Base-by-base conservation (phyloP, 2,329 filamentous ascomycete species). In the Ophiostoma pallidulum region DNA sequence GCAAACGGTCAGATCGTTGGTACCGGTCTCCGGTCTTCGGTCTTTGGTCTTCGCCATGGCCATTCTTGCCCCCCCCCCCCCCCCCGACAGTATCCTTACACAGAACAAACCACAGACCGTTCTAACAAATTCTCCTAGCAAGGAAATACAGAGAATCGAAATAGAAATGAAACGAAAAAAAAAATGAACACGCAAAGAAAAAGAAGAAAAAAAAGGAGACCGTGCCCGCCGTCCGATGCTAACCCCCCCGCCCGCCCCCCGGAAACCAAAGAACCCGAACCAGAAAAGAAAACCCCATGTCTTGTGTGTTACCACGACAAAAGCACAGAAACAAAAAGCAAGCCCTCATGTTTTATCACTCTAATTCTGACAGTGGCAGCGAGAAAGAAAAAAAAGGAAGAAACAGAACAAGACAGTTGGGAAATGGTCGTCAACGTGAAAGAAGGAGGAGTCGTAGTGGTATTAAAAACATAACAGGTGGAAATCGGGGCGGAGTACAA, bases 251-350 rank as follows among this genome's bases (percentile, higher is more conserved):
- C n/a, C n/a, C n/a, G n/a, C n/a, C n/a, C n/a, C n/a, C n/a, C n/a
- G n/a, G n/a, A n/a, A 18, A 19, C 18, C 45, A 28, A n/a, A 48
- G 24, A 29, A 26, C 26, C 40, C 42, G 40, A 41, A 41, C 39
- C 42, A 18, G n/a, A 24, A 26, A 24, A 47, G 24, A 36, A 37
- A 40, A 33, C 18, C 26, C 46, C 39, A 33, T 42, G 49, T 32
- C 49, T 41, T 49, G 49, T 49, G 49, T 46, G 46, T 49, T 26
- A 29, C 49, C 45, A 42, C 26, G 36, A 45, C 29, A 28, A 42
- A 48, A 41, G 33, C 19, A 8, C 14, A 19, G 29, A 16, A 44
- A 41, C 29, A 41, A 28, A 41, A 8, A 19, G n/a, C n/a, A 10
- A 41, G 18, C 36, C 18, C 43, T 43, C 33, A 16, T 29, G 16